These are phyloP conservation scores for Exophiala sp. DNA, from an alignment of 2,329 filamentous ascomycete species.

Conservation along the genomic window DNA sequence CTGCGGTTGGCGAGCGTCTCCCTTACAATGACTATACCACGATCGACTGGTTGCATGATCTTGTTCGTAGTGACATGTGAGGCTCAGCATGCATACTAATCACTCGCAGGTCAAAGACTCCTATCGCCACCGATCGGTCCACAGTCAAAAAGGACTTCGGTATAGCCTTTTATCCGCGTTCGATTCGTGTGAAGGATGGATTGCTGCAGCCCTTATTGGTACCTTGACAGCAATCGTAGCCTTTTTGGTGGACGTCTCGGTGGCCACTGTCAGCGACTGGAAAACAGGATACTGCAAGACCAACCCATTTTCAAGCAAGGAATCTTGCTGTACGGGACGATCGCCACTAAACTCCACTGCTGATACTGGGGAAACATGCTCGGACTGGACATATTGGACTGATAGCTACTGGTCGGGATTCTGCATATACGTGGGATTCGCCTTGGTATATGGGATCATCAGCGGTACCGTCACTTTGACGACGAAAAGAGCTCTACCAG, in stretches of 20 bases:
- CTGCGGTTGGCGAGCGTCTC: slow-evolving; percentile 52
- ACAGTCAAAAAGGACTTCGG: slow-evolving; percentile 42
- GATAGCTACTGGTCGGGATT: slow-evolving; percentile 41
- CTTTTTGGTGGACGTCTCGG: slow-evolving; percentile 54
- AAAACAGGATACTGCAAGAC: slow-evolving; percentile 55
- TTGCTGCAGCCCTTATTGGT: slow-evolving; percentile 54
- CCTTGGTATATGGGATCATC: slow-evolving; percentile 49
- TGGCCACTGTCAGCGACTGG: slow-evolving; percentile 55
- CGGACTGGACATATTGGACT: slow-evolving; percentile 46
- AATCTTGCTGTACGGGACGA: slow-evolving; percentile 47
- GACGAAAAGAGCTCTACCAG: slow-evolving; percentile 49
- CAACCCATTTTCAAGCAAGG: slow-evolving; percentile 46
- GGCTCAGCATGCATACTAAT: neutral
- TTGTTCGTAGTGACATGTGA: slow-evolving; percentile 37
- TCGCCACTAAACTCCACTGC: slow-evolving; percentile 30
- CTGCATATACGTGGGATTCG: slow-evolving; percentile 49
- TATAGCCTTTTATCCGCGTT: slow-evolving; percentile 40
- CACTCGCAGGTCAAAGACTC: slow-evolving; percentile 53
- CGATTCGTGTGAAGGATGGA: slow-evolving; percentile 55
- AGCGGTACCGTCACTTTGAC: slow-evolving; percentile 50
- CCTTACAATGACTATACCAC: slow-evolving; percentile 62
- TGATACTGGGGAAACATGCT: slow-evolving; percentile 36
- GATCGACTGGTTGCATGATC: slow-evolving; percentile 61
- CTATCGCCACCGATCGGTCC: slow-evolving; percentile 49
- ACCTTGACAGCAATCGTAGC: slow-evolving; percentile 54